Conservation (phyloP, 768 basidiomycete genomes). For the Astraeus odoratus region DNA sequence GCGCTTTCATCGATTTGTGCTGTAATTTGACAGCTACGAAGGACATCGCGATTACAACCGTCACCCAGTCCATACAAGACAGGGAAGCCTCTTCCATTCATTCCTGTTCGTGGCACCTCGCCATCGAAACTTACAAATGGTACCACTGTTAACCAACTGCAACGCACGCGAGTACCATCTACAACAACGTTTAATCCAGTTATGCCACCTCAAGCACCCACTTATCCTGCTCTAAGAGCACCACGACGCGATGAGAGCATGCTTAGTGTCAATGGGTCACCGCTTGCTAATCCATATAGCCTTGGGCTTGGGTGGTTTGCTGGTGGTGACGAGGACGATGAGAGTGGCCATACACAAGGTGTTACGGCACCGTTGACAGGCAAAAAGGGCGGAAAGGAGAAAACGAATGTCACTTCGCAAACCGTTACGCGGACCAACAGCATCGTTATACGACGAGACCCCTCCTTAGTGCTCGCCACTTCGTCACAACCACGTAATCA, state of each 20-base stretch:
- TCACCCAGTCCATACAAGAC: conserved; percentile 33
- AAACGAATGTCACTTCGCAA: conserved; percentile 13
- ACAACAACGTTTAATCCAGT: conserved; percentile 66
- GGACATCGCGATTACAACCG: conserved; percentile 21
- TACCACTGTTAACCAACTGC: conserved; percentile 15
- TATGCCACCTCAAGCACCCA: conserved; percentile 38
- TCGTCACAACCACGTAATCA: conserved; percentile 19
- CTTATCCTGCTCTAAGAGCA: conserved; percentile 46
- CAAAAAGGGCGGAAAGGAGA: conserved; percentile 21
- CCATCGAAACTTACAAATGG: conserved; percentile 37
- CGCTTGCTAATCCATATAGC: conserved; percentile 71
- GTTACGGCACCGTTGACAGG: conserved; percentile 5
- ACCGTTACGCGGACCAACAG: conserved; percentile 42
- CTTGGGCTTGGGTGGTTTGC: conserved; percentile 58
- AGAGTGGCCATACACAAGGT: conserved; percentile 1
- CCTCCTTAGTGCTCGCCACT: conserved; percentile 35
- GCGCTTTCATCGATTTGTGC: conserved; percentile 19
- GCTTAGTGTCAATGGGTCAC: conserved; percentile 79
- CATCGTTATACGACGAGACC: conserved; percentile 56
- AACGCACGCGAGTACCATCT: conserved; percentile 43
- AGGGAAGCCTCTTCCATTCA: conserved; percentile 20
- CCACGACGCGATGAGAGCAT: conserved; percentile 72
- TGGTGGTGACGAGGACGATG: conserved; percentile 27
- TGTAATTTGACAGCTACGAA: conserved; percentile 13
- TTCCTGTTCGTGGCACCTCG: conserved; percentile 39